Base-by-base conservation (phyloP, 495 filamentous ascomycete species). In the Letharia columbiana region DNA sequence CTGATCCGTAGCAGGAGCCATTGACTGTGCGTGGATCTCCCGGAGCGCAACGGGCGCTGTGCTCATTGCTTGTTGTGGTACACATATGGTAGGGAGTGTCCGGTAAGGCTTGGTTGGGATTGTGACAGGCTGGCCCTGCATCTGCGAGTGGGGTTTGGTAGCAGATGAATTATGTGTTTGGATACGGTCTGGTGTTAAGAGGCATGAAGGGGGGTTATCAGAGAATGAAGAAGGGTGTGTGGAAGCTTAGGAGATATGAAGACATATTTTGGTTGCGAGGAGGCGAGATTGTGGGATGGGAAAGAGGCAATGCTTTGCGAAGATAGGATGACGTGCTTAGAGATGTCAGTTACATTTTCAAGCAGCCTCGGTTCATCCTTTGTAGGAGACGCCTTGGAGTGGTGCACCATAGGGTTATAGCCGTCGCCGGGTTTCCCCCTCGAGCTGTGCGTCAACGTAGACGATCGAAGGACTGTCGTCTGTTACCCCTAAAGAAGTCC, bases 21-120 rank as follows among this genome's bases (percentile, higher is more conserved):
- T 11, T 40, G 13, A 1, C 10, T 10, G 50, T 44, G 28, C 54
- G 60, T 35, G 28, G 28, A n/a, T 65, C 63, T 15, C 18, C 33
- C 3, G 2, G 3, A 58, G 4, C 41, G 28, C 63, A 65, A 44
- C 63, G 60, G 28, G 54, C 54, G 20, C 63, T 60, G 28, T 65
- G 41, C 17, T n/a, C 54, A 60, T 54, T 41, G 18, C 54, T 57
- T 39, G 31, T 20, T 12, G 42, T 47, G 3, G 60, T 28, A 10
- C 62, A 63, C 23, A n/a, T 17, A 0, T 0, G 1, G n/a, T 63
- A 63, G 28, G 47, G n/a, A 3, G 0, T 0, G 2, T 9, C 13
- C 11, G 60, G 28, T 56, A 52, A n/a, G 52, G 0, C 6, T 13
- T 41, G 35, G 49, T 63, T 49, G 31, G 62, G 62, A 10, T 54